Evolutionary conservation across 1,284 basidiomycete genomes (phyloP), one percentile per base, ranked within the genome.

Genomic region (Uromyces viciae-fabae): DNA sequence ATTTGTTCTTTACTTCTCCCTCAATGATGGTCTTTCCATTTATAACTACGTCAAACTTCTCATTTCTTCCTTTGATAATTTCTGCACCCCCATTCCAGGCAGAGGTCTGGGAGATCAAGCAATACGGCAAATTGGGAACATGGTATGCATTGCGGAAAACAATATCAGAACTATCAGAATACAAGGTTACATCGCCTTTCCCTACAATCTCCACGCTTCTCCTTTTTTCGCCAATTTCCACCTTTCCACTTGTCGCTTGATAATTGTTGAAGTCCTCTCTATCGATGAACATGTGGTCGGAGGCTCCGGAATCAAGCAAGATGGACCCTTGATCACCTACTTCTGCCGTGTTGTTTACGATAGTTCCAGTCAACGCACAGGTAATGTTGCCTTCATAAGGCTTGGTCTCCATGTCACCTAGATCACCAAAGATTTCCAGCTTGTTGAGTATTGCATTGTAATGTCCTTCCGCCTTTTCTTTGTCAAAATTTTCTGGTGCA

Each of bases 91-190:
- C 36, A 5, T 38, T 7, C 60, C 60, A 64, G 19, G 33, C 19
- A 31, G 60, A 2, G 5, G 60, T 64, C 36, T 31, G 60, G 2
- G 38, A 69, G n/a, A 69, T 43, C 19, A 69, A 42, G 42, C 40
- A n/a, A 69, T 69, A 69, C n/a, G 66, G 66, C 7, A 69, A 40
- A 15, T 19, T 14, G 28, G 66, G 66, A 40, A 69, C 66, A 43
- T 69, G 66, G n/a, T 46, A 52, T 31, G 42, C 40, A 46, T 72
- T 72, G 7, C 22, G 15, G 11, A 52, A 52, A 9, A 36, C 33
- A 15, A 72, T 22, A 43, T 22, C 28, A 22, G 28, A 49, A n/a
- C 33, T 52, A 25, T 46, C 9, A 69, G 36, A 36, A n/a, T 15
- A 22, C 14, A n/a, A 22, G 3, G 19, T 38, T 22, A 69, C 66